These are phyloP conservation scores for Colletotrichum viniferum DNA, from an alignment of 2,329 filamentous ascomycete genomes.

Conservation along the genomic window DNA sequence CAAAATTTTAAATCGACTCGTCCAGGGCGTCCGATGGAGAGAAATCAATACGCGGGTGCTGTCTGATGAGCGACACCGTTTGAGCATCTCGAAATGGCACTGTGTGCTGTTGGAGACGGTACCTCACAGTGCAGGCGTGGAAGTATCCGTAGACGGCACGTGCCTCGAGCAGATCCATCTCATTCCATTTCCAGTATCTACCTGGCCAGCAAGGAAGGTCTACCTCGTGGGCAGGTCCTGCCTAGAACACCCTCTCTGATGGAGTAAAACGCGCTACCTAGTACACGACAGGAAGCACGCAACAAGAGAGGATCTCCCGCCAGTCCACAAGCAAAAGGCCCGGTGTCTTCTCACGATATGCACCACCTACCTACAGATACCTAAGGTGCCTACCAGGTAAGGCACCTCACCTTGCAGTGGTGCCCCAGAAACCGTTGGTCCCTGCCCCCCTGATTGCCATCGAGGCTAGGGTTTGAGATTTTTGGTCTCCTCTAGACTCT, in stretches of 20 bases:
- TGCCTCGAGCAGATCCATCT: not conserved
- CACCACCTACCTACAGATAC: not conserved
- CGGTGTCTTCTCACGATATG: not conserved
- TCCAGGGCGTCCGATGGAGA: not conserved
- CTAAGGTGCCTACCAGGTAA: not conserved
- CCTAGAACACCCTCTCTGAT: not conserved
- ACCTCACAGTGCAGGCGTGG: too few relatives aligned
- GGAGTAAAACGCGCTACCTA: not conserved
- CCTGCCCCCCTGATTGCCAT: not conserved
- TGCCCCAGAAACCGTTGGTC: conserved; percentile 12
- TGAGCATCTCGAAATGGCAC: not conserved
- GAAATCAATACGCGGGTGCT: not conserved
- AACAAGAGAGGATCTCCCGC: not conserved
- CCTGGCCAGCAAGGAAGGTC: not conserved
- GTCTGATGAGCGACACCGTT: not conserved
- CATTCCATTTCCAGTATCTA: not conserved
- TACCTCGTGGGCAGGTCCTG: not conserved
- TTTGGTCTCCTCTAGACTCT: not conserved
- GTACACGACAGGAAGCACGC: not conserved
- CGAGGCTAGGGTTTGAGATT: conserved; percentile 16
- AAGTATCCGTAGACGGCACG: not conserved
- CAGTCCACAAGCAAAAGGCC: not conserved
- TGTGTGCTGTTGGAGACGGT: not conserved
- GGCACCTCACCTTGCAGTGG: not conserved
- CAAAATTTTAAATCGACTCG: not conserved